Base-by-base conservation (phyloP, 352 stramenopile species). In the Pythium chondricola region DNA sequence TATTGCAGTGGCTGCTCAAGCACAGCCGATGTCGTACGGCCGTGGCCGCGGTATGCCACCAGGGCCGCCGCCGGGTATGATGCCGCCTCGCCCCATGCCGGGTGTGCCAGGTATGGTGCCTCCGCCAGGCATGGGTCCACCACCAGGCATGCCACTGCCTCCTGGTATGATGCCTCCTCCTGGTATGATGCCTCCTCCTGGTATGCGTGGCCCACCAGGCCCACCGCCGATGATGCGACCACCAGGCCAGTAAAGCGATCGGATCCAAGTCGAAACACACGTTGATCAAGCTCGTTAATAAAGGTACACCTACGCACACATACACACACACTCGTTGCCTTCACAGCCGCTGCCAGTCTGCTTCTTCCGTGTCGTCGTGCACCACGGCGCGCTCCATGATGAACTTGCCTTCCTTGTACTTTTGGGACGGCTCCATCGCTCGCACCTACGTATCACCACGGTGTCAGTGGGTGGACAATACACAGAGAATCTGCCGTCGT, bases 321-420 rank as follows among this genome's bases (percentile, higher is more conserved):
- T 57, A 50, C 39, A 31, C 27, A 25, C n/a, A 25, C 4, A 17
- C 22, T 29, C 14, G 18, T 20, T 21, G 4, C 32, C 25, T 20
- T 40, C 17, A 57, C 24, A 49, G 50, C 10, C 56, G 63, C 30
- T 74, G 46, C 69, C 69, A 83, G 38, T 47, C 43, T n/a, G 63
- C 43, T 43, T 85, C 74, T 52, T 85, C 73, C 17, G 39, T 50
- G 30, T 82, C 73, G 43, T 91, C 76, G 40, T 86, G 61, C 16
- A 91, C 72, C n/a, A 88, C 60, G 26, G 74, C 72, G 18, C 75
- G 61, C 57, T 91, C 80, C 65, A 91, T 80, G 48, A 88, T 88
- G 47, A 83, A 91, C 58, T 85, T 87, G 54, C 76, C 80, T 67
- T 91, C 80, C 51, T 88, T 91, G 76, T 91, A 91, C 58, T 85